Evolutionary conservation across 208 protist species (phyloP), one percentile per base, ranked within the genome.

Genomic region (Leishmania amazonensis): DNA sequence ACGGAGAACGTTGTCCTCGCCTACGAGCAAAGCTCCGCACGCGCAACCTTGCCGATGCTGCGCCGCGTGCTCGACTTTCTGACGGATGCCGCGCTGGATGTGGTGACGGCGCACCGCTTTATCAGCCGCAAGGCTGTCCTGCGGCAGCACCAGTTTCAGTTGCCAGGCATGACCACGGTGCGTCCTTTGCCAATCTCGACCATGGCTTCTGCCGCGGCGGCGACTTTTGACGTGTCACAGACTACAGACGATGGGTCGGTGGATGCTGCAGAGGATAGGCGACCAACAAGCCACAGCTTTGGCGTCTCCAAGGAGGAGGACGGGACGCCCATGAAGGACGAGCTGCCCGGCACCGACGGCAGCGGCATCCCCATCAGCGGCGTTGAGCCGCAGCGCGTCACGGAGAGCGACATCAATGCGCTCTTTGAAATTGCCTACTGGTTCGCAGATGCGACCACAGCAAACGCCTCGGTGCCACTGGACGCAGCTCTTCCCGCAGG

Each of bases 401-500:
- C 88, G 58, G 92, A 95, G 45, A 64, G 64, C 1, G 91, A 93
- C 45, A 94, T 98, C 73, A 87, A 96, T 45, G 83, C 90, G 15
- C 85, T 98, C 53, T 98, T 98, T 78, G 86, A 89, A 28, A 80
- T 98, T 47, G 86, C 72, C 31, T 85, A 88, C 47, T 98, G 95
- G 93, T 96, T 98, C 70, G 84, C 91, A 24, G 95, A 98, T 81
- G 86, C 83, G 42, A 87, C 95, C 54, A 95, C 89, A 3, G 92
- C 90, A 4, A 96, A 97, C 84, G 85, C 83, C n/a, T 70, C 72
- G 17, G 89, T 97, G 40, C 92, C 91, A 38, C 45, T 89, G 1
- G 86, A 93, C 60, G 19, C 40, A 24, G 68, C 79, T 1, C 78
- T 83, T 31, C 60, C 88, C 31, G 86, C 82, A 1, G 51, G 67